These are phyloP conservation scores for Acanthamoeba rhysodes DNA, from an alignment of 208 protist species.

Conservation along the genomic window DNA sequence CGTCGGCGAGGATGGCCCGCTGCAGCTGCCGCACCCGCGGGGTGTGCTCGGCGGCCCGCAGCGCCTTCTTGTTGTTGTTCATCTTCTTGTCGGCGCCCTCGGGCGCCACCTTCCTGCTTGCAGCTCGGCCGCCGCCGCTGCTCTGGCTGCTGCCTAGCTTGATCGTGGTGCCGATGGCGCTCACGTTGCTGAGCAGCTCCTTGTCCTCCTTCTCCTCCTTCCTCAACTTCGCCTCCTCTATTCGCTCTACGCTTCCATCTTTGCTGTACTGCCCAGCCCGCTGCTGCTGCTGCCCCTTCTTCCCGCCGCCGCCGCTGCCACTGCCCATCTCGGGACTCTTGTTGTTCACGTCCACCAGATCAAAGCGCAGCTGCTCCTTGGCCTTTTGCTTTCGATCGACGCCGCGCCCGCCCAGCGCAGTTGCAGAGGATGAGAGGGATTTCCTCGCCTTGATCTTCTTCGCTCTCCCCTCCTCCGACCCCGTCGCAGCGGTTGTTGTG, in stretches of 20 bases:
- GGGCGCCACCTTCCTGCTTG: neutral
- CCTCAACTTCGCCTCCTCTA: neutral
- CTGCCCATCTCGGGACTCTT: neutral
- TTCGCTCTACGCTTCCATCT: neutral
- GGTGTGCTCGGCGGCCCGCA: neutral
- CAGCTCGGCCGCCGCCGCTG: neutral
- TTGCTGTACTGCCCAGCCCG: neutral
- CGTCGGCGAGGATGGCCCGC: constrained; percentile 19
- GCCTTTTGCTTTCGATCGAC: neutral
- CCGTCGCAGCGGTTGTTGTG: neutral
- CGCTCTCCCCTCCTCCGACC: neutral
- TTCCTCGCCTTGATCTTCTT: neutral
- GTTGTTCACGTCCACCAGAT: no score
- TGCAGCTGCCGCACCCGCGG: neutral
- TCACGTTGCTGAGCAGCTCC: constrained; percentile 7
- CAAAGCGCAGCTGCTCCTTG: no score
- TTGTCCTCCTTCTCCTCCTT: neutral
- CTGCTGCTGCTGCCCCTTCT: neutral
- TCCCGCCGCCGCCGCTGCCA: neutral
- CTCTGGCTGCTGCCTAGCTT: neutral
- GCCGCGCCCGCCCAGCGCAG: neutral
- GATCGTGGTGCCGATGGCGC: neutral
- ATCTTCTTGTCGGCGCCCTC: neutral
- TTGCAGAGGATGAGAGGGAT: neutral
- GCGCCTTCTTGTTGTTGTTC: neutral